Base-by-base conservation (phyloP, 2,329 filamentous ascomycete species). In the Colletotrichum scovillei region DNA sequence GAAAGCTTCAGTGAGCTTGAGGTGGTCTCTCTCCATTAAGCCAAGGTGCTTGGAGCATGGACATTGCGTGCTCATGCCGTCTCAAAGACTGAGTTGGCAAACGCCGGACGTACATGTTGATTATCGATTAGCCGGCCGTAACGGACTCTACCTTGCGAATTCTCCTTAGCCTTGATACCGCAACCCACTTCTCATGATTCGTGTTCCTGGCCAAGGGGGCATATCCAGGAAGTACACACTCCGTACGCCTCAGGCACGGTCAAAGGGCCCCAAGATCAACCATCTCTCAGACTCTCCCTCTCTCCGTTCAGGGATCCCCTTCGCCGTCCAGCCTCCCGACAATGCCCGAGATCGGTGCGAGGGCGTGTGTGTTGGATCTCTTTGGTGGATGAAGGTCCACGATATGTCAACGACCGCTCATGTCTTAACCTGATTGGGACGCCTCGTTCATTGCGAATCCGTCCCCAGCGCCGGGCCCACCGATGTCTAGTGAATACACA, bases 151-250 rank as follows among this genome's bases (percentile, higher is more conserved):
- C 67, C 60, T 66, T 71, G 62, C 35, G 46, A 42, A 19, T 58
- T 55, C 53, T 22, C 38, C 49, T 57, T 59, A 62, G 55, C 62
- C 49, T 71, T 71, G 67, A 73, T 62, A 73, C 67, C 62, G 38
- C 35, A 73, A 62, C 71, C 71, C 71, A 73, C 67, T 71, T 71
- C 71, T 71, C 71, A 73, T 73, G 71, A 73, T 62, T 73, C 71
- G 67, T 73, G 71, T 70, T 58, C 55, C 67, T 58, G 32, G 56
- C 57, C 71, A 58, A 71, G 67, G 67, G 63, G 64, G 53, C 26
- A 30, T 26, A 19, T 64, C n/a, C 49, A 22, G 38, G 22, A 55
- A 57, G 63, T 22, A 30, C 63, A 56, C 22, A 35, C 32, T 35
- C 32, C 32, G 32, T 35, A 49, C 35, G 63, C 63, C 63, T 65